Evolutionary conservation across 73 alveolate species (phyloP).

Genomic region (Paramecium biaurelia): DNA sequence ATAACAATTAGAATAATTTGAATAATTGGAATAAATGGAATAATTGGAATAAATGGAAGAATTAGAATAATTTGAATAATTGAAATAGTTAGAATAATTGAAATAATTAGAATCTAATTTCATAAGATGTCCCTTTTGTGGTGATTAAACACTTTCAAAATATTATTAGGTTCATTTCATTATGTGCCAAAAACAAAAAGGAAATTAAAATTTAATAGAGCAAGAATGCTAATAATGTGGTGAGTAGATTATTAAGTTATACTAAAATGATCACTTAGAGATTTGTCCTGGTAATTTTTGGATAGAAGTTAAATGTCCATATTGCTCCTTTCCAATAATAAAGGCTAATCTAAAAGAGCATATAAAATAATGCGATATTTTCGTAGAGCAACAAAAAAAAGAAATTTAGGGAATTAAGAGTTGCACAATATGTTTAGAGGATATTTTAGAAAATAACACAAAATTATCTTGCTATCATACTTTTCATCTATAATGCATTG

Average conservation of each 20-base stretch:
- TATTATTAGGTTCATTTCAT: background rate
- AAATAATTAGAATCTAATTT: background rate
- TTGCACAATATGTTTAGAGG: background rate
- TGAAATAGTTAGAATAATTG: no score
- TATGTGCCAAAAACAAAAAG: background rate
- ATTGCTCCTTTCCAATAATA: background rate
- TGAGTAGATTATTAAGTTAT: background rate
- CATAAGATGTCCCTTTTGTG: background rate
- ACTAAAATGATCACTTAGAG: background rate
- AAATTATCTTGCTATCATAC: background rate
- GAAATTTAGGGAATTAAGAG: background rate
- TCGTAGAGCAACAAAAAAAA: background rate
- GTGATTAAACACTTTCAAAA: background rate
- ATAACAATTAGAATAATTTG: background rate
- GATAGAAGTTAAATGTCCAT: background rate
- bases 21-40: no score
- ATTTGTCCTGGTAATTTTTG: background rate
- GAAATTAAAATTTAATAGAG: background rate
- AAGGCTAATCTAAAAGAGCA: background rate
- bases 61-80: background rate
- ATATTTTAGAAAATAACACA: background rate
- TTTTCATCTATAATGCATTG: background rate
- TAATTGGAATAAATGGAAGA: no score
- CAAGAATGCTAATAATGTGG: background rate
- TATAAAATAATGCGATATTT: background rate